Base-by-base conservation (phyloP, 805 yeast genomes). In the Saturnispora diversa region DNA sequence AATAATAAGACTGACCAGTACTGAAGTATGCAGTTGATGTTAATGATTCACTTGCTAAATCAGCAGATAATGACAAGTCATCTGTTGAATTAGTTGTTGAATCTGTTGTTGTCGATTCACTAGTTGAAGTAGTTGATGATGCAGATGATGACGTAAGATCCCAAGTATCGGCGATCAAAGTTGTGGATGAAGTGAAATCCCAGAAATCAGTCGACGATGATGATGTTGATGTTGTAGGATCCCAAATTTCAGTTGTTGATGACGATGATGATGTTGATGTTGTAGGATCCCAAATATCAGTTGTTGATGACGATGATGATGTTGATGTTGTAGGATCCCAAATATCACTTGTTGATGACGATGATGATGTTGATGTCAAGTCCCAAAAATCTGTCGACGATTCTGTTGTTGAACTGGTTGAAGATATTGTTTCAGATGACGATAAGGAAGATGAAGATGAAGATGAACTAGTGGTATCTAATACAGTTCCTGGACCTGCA, bases 271-370 rank as follows among this genome's bases (percentile, higher is more conserved):
- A 13, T 4, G 38, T 4, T n/a, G 48, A 17, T 13, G 25, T 23
- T 8, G 31, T 23, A 26, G 42, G 6, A 9, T 11, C 16, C 11
- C n/a, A n/a, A n/a, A n/a, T n/a, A n/a, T 13, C 34, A 10, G 44
- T 19, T 21, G 33, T 17, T 10, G 21, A 20, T 22, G 33, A 13
- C n/a, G 12, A 31, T 15, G 31, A 35, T n/a, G 40, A 24, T 6
- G 39, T 2, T 25, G 43, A 19, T 13, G 31, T 34, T 9, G 21
- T 9, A 13, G 17, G 5, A 8, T 20, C 19, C 15, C n/a, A 17
- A 10, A 11, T 11, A n/a, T 13, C 12, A 17, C 6, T 13, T 11
- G 36, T n/a, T n/a, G n/a, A 13, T 3, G 12, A 23, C 11, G 10
- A 19, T 13, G 28, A 25, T 9, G 30, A 19, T 21, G 25, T 10